Evolutionary conservation across 2,329 filamentous ascomycete species (phyloP), one percentile per base, ranked within the genome.

Genomic region (Pseudogymnoascus destructans): DNA sequence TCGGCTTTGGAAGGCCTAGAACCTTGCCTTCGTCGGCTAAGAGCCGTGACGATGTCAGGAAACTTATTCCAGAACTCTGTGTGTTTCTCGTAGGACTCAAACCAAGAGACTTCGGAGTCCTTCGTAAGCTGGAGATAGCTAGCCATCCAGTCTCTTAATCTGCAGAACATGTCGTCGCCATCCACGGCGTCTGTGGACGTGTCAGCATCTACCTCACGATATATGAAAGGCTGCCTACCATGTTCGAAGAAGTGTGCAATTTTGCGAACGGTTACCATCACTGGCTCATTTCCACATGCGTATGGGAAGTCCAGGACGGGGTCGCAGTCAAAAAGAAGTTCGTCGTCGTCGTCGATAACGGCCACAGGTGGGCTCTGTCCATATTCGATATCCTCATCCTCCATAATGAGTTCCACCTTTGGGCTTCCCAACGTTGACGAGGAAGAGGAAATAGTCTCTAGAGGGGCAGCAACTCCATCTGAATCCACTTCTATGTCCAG

Each of bases 11-110:
- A 21, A 23, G 42, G 21, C 10, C 11, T 21, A 27, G 33, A 8
- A 38, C 66, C 73, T 62, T 70, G 78, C 77, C 72, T 74, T 59
- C 74, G 71, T 32, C 63, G 66, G 52, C 64, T 68, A 19, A 76
- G 64, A 7, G 66, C 66, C 66, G 69, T 73, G 15, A 81, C 70
- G 8, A 83, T 63, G 0, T 77, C 75, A 0, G 81, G 79, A 23
- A 84, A 71, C 2, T 67, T 61, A 30, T 67, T 62, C 81, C 81
- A 85, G 62, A 84, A 77, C 3, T 70, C 65, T 32, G 66, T 71
- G 59, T 81, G 70, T 30, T 71, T 70, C 13, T 67, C 68, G 58
- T 73, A 77, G 1, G 75, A 74, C 23, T 75, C 70, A n/a, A 73
- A 66, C 5, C 75, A 70, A 2, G 65, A 64, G 9, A 70, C 66